phyloP scores from a whole-genome alignment of 2,329 filamentous ascomycete genomes.

The Lachnellula cervina region DNA sequence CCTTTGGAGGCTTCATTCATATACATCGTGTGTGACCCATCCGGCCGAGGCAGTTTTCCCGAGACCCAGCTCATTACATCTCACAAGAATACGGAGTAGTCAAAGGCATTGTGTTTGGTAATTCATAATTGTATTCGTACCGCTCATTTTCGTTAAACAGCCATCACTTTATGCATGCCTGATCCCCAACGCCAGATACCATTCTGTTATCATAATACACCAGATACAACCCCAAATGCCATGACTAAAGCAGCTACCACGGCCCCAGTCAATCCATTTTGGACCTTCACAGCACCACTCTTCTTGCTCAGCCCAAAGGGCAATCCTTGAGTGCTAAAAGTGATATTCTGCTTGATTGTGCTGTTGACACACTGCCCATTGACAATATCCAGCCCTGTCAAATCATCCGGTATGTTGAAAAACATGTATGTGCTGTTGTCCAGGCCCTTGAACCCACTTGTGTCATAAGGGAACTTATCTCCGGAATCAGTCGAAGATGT shows the following conservation, averaged over 20 bases:
- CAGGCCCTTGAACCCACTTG: slow-evolving; percentile 62
- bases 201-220: slow-evolving; percentile 10
- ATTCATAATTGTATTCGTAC: no score
- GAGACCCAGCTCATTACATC: no score
- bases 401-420: slow-evolving; percentile 66
- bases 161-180: neutral
- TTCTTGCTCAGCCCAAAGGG: slow-evolving; percentile 37
- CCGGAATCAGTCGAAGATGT: slow-evolving; percentile 62
- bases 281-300: slow-evolving; percentile 12
- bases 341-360: slow-evolving; percentile 64
- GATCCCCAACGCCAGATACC: neutral
- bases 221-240: slow-evolving; percentile 9
- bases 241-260: slow-evolving; percentile 9
- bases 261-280: slow-evolving; percentile 5
- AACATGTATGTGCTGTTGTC: slow-evolving; percentile 72
- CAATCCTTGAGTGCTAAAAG: slow-evolving; percentile 60
- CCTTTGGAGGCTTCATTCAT: no score
- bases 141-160: neutral
- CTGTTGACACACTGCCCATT: slow-evolving; percentile 64
- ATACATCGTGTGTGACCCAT: no score
- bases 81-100: no score
- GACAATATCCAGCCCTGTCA: slow-evolving; percentile 59
- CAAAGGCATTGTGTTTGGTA: no score
- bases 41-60: no score
- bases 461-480: slow-evolving; percentile 72